phyloP scores from a whole-genome alignment of 2,329 filamentous ascomycete genomes.

The Penicillium sp. region DNA sequence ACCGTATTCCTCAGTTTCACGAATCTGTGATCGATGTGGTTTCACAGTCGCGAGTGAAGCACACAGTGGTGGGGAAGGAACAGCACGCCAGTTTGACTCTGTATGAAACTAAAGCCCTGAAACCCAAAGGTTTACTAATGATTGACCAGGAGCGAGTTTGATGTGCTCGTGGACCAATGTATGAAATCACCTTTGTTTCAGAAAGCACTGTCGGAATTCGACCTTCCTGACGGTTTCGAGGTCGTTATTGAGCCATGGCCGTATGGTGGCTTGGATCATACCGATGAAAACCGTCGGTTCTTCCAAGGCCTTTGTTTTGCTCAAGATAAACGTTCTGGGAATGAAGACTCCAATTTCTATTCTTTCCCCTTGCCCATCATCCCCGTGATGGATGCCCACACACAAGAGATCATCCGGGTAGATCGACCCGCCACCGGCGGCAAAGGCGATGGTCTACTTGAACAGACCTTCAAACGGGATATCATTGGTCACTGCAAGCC shows the following conservation, averaged over 20 bases:
- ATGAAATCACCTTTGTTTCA: constrained; percentile 54
- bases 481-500: constrained; percentile 53
- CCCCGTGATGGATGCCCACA: constrained; percentile 58
- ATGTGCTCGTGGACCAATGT: constrained; percentile 49
- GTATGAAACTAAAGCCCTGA: too few species aligned
- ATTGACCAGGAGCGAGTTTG: constrained; percentile 45
- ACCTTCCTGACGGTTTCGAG: constrained; percentile 55
- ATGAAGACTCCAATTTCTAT: constrained; percentile 61
- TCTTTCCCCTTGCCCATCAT: constrained; percentile 54
- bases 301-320: constrained; percentile 56
- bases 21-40: constrained; percentile 54
- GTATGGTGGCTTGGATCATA: constrained; percentile 53
- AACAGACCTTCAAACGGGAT: constrained; percentile 44
- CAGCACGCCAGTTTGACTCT: constrained; percentile 50
- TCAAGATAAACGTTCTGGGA: constrained; percentile 38
- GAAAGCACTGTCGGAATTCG: constrained; percentile 50
- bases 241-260: constrained; percentile 58
- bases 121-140: background rate
- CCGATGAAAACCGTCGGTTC: constrained; percentile 49
- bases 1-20: constrained; percentile 54
- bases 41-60: constrained; percentile 40
- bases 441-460: constrained; percentile 48
- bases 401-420: constrained; percentile 55
- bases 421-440: constrained; percentile 57
- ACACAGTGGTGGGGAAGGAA: constrained; percentile 49